Base-by-base conservation (phyloP, 2,329 filamentous ascomycete genomes). In the Xylaria multiplex region DNA sequence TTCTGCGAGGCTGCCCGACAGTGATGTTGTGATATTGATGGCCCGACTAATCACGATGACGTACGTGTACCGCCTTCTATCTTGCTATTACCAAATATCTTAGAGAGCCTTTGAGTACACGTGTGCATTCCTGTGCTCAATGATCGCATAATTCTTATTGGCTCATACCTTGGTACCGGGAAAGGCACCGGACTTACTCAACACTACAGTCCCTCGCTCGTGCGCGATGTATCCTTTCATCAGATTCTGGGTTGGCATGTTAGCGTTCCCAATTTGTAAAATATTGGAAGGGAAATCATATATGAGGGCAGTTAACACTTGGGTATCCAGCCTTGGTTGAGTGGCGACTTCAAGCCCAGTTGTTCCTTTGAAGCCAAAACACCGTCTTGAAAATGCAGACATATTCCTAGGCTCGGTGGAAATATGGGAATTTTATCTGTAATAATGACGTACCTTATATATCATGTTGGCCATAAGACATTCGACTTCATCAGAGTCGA, bases 191-290 rank as follows among this genome's bases (percentile, higher is more conserved):
- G 87, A 91, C 79, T 97, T 98, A 79, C 93, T 97, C 64, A 99
- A 81, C 22, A 99, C 96, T 32, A 99, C 91, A 71, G 94, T 94
- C 40, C 91, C 91, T 72, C 92, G 89, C 72, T 97, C 94, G 61
- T 95, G 91, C 37, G 95, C 91, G 72, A 99, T 99, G 80, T 99
- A 99, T 46, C 96, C 96, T 81, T 98, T 99, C 92, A 99, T 97
- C 27, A 96, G 84, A 65, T 91, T 92, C 93, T 97, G 71, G 50
- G 53, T 61, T 65, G 68, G 37, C n/a, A 65, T 24, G 64, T 53
- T 27, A 71, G 80, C 68, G 79, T 73, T 22, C 32, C 16, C 14
- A 40, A 40, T 40, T 40, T 40, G 24, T 19, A 4, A 13, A 43
- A n/a, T 32, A 13, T 24, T 2, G n/a, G 27, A 40, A 40, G 16